These are phyloP conservation scores for Spiromastix sp. DNA, from an alignment of 2,329 filamentous ascomycete genomes.

Conservation along the genomic window DNA sequence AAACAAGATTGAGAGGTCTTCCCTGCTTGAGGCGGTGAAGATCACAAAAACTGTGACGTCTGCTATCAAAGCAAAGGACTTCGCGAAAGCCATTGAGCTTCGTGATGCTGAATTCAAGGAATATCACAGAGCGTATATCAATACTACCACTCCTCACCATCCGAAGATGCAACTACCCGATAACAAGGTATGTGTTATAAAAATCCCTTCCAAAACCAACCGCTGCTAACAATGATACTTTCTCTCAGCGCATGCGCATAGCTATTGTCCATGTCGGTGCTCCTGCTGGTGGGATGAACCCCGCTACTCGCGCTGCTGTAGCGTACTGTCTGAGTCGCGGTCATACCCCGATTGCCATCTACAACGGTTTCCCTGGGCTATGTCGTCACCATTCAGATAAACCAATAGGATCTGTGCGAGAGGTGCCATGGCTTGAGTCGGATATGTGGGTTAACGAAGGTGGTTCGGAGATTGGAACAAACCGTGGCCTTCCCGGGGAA, in stretches of 20 bases:
- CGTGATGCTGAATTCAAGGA: constrained; percentile 91
- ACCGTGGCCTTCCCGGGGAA: constrained; percentile 81
- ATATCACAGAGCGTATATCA: constrained; percentile 81
- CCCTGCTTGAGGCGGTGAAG: constrained; percentile 77
- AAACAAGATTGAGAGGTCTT: constrained; percentile 91
- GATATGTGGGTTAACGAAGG: constrained; percentile 94
- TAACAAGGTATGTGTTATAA: constrained; percentile 49
- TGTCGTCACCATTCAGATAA: constrained; percentile 80
- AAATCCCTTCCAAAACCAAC: background rate
- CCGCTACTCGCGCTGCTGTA: constrained; percentile 83
- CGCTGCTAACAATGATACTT: background rate
- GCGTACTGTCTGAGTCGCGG: constrained; percentile 85
- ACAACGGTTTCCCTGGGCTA: constrained; percentile 94
- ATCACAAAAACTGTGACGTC: constrained; percentile 76
- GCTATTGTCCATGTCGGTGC: constrained; percentile 96
- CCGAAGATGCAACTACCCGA: constrained; percentile 57
- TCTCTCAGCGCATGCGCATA: constrained; percentile 66
- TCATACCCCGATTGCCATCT: constrained; percentile 85
- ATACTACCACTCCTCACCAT: constrained; percentile 75
- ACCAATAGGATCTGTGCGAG: constrained; percentile 70
- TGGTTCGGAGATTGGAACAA: constrained; percentile 95
- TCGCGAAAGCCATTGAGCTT: constrained; percentile 74
- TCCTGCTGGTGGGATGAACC: constrained; percentile 96
- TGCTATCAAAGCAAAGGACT: constrained; percentile 76
- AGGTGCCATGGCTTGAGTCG: constrained; percentile 86